Evolutionary conservation across 306 rosid species (phyloP), one percentile per base, ranked within the genome.

Genomic region (Argentina anserina): DNA sequence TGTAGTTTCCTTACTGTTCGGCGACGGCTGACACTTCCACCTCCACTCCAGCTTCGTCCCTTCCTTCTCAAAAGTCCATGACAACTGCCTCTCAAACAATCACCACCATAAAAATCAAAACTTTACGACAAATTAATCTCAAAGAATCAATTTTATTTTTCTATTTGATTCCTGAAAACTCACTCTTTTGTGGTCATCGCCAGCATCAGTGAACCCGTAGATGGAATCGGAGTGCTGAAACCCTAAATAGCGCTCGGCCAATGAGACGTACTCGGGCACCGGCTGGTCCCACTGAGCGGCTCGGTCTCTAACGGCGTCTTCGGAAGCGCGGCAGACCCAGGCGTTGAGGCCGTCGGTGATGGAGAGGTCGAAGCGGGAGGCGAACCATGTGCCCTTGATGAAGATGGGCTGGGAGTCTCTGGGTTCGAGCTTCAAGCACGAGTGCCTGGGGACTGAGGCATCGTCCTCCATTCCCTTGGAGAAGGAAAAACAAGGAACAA

Each of bases 211-310:
- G 66, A 91, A 94, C 3, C 75, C 85, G 71, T 94, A 94, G 29
- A 77, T 37, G 55, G 96, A 91, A 25, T 69, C 81, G 14, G 88
- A 82, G 78, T 89, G 92, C 71, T 88, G 97, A 88, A 88, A 86
- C 77, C 90, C 97, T 67, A 91, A 72, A 76, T 88, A 88, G 26
- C 78, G 85, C 69, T 91, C 97, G 50, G 95, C 88, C 80, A 91
- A 42, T 2, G 69, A 53, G 71, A 91, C 74, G 65, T 88, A 94
- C 72, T 88, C 91, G 0, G 84, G 42, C 23, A 84, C 87, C 11
- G 89, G 90, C 62, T 88, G 97, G 82, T 94, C 98, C 96, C 98
- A 94, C 81, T 88, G 96, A 60, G 85, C 80, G n/a, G 96, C 96
- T 13, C 96, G 92, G 59, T 76, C 86, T 11, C 78, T 81, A 43